These are phyloP conservation scores for Coprinopsis sp. DNA, from an alignment of 768 basidiomycete species.

Conservation along the genomic window DNA sequence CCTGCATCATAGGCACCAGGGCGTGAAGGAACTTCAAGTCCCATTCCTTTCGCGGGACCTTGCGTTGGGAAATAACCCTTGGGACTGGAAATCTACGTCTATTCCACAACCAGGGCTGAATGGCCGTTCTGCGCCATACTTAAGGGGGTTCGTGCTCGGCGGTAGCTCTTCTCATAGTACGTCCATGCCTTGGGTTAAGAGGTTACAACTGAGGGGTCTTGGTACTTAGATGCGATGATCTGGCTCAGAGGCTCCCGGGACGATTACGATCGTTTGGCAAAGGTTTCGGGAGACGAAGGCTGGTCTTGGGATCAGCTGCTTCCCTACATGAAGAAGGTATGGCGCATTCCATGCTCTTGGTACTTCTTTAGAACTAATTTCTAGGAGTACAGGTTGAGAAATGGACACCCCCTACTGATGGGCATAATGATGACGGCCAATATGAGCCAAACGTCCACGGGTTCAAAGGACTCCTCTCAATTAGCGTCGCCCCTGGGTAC, in stretches of 20 bases:
- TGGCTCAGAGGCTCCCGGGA: constrained; percentile 25
- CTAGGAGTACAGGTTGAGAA: constrained; percentile 25
- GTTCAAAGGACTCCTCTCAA: constrained; percentile 21
- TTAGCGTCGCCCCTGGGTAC: too few species aligned
- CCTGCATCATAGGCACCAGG: constrained; percentile 10
- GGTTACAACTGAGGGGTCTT: too few species aligned
- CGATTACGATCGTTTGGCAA: constrained; percentile 27
- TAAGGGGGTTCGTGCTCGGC: constrained; percentile 14
- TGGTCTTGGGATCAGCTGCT: constrained; percentile 28
- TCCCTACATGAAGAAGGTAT: constrained; percentile 24
- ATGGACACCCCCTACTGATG: constrained; percentile 23
- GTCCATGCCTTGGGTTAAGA: too few species aligned
- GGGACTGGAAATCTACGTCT: constrained; percentile 15
- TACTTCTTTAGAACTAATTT: not conserved
- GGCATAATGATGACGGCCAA: constrained; percentile 27
- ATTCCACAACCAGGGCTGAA: constrained; percentile 11
- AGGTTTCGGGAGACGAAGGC: constrained; percentile 23
- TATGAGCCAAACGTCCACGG: constrained; percentile 27
- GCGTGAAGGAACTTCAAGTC: constrained; percentile 10
- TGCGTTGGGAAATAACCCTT: not conserved
- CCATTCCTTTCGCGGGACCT: constrained; percentile 11
- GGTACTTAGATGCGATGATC: constrained; percentile 20
- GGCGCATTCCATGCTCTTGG: not conserved
- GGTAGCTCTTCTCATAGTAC: constrained; percentile 17
- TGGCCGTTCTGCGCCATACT: constrained; percentile 6